phyloP scores from a whole-genome alignment of 2,329 filamentous ascomycete species.

The Microdochium trichocladiopsis region DNA sequence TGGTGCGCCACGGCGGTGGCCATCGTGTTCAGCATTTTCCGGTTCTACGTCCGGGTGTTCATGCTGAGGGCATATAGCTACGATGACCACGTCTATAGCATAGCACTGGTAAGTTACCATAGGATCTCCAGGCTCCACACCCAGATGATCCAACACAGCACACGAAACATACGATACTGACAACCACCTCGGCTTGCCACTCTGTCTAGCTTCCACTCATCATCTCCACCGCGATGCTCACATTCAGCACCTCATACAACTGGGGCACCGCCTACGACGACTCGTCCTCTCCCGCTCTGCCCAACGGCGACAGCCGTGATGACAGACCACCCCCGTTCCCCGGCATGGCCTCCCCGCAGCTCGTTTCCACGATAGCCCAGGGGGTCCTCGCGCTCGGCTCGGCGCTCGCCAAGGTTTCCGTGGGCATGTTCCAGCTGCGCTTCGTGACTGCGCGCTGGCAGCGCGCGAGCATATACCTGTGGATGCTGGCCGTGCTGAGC shows the following conservation, averaged over 20 bases:
- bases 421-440: not conserved
- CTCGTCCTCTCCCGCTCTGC: not conserved
- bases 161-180: no score
- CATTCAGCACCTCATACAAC: not conserved
- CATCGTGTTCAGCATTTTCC: not conserved
- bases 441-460: not conserved
- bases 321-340: not conserved
- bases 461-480: not conserved
- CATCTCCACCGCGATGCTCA: not conserved
- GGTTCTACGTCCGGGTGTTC: not conserved
- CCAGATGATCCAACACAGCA: no score
- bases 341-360: not conserved
- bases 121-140: not conserved
- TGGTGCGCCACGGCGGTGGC: not conserved
- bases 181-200: not conserved
- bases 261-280: not conserved
- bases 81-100: not conserved
- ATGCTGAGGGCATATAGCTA: not conserved
- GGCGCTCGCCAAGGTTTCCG: not conserved
- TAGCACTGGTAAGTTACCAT: not conserved
- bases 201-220: not conserved
- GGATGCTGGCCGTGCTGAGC: not conserved
- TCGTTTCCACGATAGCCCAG: not conserved
- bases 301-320: not conserved
- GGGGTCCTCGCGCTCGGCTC: not conserved